Percentiles rank a stretch among this genome's conserved stretches.
Evolutionary conservation across 169 alveolate species (phyloP).

Genomic region (Blepharisma undulans): DNA sequence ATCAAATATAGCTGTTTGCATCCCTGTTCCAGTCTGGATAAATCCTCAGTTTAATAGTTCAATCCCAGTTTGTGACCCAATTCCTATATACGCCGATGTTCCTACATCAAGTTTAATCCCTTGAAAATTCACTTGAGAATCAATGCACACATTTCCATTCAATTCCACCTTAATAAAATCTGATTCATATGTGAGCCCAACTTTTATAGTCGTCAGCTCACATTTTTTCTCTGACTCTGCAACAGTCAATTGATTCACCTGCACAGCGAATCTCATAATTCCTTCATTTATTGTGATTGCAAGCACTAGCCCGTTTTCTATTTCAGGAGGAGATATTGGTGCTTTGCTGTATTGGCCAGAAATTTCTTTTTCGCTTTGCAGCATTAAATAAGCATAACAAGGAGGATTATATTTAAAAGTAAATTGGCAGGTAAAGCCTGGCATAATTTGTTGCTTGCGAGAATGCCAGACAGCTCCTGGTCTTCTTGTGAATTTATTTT

Average conservation of each 20-base stretch:
- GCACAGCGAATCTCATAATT: constrained; percentile 24
- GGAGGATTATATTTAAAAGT: constrained; percentile 38
- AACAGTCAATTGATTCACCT: constrained; percentile 24
- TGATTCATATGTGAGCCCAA: constrained; percentile 42
- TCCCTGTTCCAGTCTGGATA: not conserved
- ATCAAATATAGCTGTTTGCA: constrained; percentile 34
- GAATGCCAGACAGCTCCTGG: constrained; percentile 71
- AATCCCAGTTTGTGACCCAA: constrained; percentile 44
- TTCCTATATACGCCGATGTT: constrained; percentile 61
- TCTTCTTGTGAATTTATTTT: constrained; percentile 26
- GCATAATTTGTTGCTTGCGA: constrained; percentile 51
- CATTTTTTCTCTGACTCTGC: constrained; percentile 35
- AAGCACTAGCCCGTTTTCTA: constrained; percentile 48
- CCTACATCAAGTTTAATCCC: constrained; percentile 49
- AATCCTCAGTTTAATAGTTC: constrained; percentile 52
- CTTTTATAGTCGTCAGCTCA: constrained; percentile 43
- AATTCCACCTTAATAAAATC: constrained; percentile 36
- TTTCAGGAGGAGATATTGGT: constrained; percentile 52
- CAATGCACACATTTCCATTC: not conserved
- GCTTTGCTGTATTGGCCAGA: constrained; percentile 44
- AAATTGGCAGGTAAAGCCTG: constrained; percentile 56
- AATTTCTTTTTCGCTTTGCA: constrained; percentile 63
- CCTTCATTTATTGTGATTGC: constrained; percentile 41
- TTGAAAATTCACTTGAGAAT: constrained; percentile 22
- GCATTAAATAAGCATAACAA: constrained; percentile 43